Evolutionary conservation across 495 filamentous ascomycete species (phyloP).

Genomic region (Cryomyces minteri): DNA sequence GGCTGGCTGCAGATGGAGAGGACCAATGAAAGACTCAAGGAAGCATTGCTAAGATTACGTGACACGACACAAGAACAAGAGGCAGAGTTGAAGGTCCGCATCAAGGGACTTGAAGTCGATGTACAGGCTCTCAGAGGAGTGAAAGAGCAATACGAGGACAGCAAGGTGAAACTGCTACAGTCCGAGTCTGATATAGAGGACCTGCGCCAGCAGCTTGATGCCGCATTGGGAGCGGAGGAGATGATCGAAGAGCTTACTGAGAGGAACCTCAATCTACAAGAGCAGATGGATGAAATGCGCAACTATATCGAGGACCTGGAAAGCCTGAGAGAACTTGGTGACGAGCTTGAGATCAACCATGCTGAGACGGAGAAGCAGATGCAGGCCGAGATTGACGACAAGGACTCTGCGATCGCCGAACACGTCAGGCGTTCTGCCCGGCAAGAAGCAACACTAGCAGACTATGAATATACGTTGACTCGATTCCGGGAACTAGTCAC

Average conservation of each 20-base stretch:
- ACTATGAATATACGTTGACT: conserved; percentile 75
- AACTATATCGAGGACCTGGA: conserved; percentile 71
- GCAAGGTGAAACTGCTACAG: conserved; percentile 51
- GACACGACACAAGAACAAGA: conserved; percentile 80
- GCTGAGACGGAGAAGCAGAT: conserved; percentile 84
- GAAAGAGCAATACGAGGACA: conserved; percentile 50
- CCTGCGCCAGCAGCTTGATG: conserved; percentile 77
- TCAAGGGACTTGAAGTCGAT: conserved; percentile 64
- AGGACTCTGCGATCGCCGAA: conserved; percentile 59
- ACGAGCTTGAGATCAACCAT: conserved; percentile 87
- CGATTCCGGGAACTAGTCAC: conserved; percentile 79
- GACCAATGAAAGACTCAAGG: conserved; percentile 71
- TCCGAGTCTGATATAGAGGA: conserved; percentile 69
- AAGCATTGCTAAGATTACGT: conserved; percentile 65
- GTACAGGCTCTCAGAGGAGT: conserved; percentile 48
- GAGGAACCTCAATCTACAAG: conserved; percentile 60
- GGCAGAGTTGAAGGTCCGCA: conserved; percentile 53
- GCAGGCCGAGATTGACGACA: conserved; percentile 78
- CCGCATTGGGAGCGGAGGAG: conserved; percentile 68
- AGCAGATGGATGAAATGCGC: conserved; percentile 67
- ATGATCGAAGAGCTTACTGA: conserved; percentile 87
- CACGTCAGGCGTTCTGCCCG: conserved; percentile 41
- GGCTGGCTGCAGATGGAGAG: conserved; percentile 85
- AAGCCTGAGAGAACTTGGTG: conserved; percentile 72
- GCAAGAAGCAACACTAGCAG: conserved; percentile 62